A percentile compares a stretch with the other conserved stretches of the same genome.
These are phyloP conservation scores for Myxozyma neotropica DNA, from an alignment of 805 yeast species.

Conservation along the genomic window DNA sequence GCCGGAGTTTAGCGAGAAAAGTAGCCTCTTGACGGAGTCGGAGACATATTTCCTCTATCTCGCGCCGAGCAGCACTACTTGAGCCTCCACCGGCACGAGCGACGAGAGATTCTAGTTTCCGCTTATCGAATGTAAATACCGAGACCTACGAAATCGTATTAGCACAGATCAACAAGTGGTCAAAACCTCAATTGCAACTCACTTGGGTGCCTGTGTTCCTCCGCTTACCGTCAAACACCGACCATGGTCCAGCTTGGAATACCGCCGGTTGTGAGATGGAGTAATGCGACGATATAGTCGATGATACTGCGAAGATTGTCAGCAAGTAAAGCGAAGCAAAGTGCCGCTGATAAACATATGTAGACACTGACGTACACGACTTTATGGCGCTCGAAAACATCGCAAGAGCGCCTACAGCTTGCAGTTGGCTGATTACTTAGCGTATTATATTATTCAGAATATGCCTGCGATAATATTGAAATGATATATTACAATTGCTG, in stretches of 20 bases:
- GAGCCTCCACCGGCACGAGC: conserved; percentile 54
- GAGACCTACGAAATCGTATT: conserved; percentile 55
- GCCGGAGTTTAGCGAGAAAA: conserved; percentile 78
- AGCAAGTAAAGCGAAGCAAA: neutral
- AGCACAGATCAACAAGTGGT: neutral
- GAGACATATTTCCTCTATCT: conserved; percentile 64
- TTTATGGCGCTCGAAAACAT: conserved; percentile 32
- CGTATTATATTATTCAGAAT: no score
- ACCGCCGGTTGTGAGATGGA: conserved; percentile 69
- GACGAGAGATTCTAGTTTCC: conserved; percentile 63
- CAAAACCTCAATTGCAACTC: neutral
- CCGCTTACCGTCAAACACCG: conserved; percentile 80
- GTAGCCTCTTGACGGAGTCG: conserved; percentile 67
- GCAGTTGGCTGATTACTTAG: no score
- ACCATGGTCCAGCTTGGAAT: conserved; percentile 80
- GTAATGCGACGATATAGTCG: conserved; percentile 48
- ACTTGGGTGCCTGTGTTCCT: conserved; percentile 53
- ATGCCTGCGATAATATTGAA: no score
- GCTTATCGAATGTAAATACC: conserved; percentile 85
- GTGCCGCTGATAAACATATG: neutral
- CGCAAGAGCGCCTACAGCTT: neutral
- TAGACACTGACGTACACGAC: conserved; percentile 24
- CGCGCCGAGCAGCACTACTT: conserved; percentile 51
- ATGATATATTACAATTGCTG: no score
- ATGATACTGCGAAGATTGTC: conserved; percentile 18